Evolutionary conservation across 108 stramenopile genomes (phyloP).

Genomic region (Skeletonema potamos): DNA sequence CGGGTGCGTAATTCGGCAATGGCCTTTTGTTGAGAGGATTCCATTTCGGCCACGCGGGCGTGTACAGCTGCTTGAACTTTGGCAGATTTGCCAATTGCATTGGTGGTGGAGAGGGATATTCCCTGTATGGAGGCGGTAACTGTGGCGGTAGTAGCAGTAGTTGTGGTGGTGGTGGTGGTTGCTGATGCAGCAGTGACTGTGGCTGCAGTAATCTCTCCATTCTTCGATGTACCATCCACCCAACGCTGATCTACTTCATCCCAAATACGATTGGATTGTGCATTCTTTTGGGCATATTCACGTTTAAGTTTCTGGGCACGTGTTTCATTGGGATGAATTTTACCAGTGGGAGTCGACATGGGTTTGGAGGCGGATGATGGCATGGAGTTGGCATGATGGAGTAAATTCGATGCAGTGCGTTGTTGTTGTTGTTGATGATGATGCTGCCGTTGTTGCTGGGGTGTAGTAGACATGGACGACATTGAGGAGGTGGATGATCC

Average conservation of each 20-base stretch:
- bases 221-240: slow-evolving; percentile 50
- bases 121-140: slow-evolving; percentile 47
- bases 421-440: slow-evolving; percentile 18
- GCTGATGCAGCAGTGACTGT: not conserved
- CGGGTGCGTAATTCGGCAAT: slow-evolving; percentile 67
- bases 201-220: slow-evolving; percentile 24
- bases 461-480: slow-evolving; percentile 34
- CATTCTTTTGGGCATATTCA: slow-evolving; percentile 63
- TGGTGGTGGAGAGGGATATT: slow-evolving; percentile 67
- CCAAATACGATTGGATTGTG: slow-evolving; percentile 76
- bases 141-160: slow-evolving; percentile 6
- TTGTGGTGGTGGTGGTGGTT: not conserved
- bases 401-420: too few relatives aligned
- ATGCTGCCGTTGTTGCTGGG: slow-evolving; percentile 36
- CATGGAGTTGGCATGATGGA: slow-evolving; percentile 62
- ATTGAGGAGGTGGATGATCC: slow-evolving; percentile 39
- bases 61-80: slow-evolving; percentile 66
- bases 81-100: slow-evolving; percentile 72
- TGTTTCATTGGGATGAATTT: slow-evolving; percentile 56
- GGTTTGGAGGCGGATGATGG: slow-evolving; percentile 31
- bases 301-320: slow-evolving; percentile 79
- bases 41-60: slow-evolving; percentile 79
- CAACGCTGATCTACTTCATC: slow-evolving; percentile 89
- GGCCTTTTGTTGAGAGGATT: slow-evolving; percentile 68
- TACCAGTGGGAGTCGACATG: slow-evolving; percentile 43